phyloP scores from a whole-genome alignment of 495 filamentous ascomycete species.

The Neurospora sp. region DNA sequence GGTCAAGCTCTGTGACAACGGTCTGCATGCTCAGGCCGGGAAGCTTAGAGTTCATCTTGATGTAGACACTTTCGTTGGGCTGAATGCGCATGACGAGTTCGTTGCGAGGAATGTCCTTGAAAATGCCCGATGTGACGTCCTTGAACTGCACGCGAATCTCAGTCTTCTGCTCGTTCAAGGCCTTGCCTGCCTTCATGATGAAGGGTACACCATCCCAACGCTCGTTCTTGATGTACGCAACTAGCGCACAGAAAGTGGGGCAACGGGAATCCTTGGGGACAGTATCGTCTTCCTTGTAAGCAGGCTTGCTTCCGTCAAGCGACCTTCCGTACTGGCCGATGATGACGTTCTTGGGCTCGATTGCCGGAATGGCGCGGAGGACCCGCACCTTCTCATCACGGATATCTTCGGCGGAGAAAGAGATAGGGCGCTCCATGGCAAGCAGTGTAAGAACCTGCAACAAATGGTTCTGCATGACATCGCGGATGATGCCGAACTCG shows the following conservation, averaged over 20 bases:
- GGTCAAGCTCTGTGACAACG: constrained; percentile 94
- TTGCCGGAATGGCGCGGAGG: constrained; percentile 81
- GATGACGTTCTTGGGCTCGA: constrained; percentile 99
- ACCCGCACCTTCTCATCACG: constrained; percentile 98
- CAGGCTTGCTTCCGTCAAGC: constrained; percentile 91
- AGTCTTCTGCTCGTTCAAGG: constrained; percentile 98
- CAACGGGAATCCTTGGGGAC: constrained; percentile 95
- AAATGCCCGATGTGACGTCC: constrained; percentile 98
- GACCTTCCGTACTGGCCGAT: constrained; percentile 98
- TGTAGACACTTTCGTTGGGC: constrained; percentile 98
- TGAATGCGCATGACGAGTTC: constrained; percentile 99
- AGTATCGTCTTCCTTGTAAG: constrained; percentile 97
- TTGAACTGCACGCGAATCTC: constrained; percentile 99
- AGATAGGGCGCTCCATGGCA: constrained; percentile 97
- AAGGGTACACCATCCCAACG: constrained; percentile 99
- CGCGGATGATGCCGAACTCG: constrained; percentile 98
- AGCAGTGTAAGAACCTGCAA: constrained; percentile 93
- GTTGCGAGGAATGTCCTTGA: constrained; percentile 99
- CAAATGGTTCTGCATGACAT: constrained; percentile 97
- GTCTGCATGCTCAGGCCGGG: constrained; percentile 99
- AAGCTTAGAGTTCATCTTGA: constrained; percentile 99
- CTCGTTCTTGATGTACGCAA: constrained; percentile 98
- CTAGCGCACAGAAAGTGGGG: constrained; percentile 95
- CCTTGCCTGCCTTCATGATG: constrained; percentile 99
- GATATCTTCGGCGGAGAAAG: constrained; percentile 96